Evolutionary conservation across 2,329 filamentous ascomycete genomes (phyloP), one percentile per base, ranked within the genome.

Genomic region (Cladorrhinum sp.): DNA sequence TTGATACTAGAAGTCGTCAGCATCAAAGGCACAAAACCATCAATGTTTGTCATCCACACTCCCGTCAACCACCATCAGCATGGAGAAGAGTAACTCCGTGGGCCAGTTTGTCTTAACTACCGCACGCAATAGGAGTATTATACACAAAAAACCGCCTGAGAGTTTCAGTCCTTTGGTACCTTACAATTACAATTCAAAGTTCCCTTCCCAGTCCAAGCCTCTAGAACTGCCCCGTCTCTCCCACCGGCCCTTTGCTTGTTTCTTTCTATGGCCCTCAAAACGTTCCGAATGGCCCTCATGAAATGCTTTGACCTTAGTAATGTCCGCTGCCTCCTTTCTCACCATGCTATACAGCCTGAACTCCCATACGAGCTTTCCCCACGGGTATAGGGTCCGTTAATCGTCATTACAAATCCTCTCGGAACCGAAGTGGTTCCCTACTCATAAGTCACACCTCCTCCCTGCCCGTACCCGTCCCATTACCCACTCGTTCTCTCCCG

Each of bases 401-500:
- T 36, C 33, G 9, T 28, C 26, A 28, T 36, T 36, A 5, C 4
- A 36, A 5, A 36, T 16, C 33, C 33, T 16, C 4, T 16, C 33
- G 33, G 12, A 16, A 36, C 33, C 33, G 26, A 4, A 30, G n/a
- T 10, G 10, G 10, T 5, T 10, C 4, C 51, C 12, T 46, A n/a
- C 54, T 55, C 36, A 49, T 30, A 10, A 23, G 23, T 60, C 54
- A n/a, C 16, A 16, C n/a, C 39, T 59, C 18, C 42, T 42, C 28
- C 57, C 53, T 53, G 20, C 26, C 18, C 24, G 24, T 55, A 14
- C 33, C 26, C 23, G 33, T 18, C 14, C 20, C n/a, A 18, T 49
- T 26, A 57, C 28, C 54, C 39, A 28, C 23, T 49, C 14, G 42
- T 46, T 55, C 53, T 63, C 39, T 64, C 65, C 39, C 58, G 64